phyloP scores from a whole-genome alignment of 192 early-diverging fungal species.

The Gryganskiella cystojenkinii region DNA sequence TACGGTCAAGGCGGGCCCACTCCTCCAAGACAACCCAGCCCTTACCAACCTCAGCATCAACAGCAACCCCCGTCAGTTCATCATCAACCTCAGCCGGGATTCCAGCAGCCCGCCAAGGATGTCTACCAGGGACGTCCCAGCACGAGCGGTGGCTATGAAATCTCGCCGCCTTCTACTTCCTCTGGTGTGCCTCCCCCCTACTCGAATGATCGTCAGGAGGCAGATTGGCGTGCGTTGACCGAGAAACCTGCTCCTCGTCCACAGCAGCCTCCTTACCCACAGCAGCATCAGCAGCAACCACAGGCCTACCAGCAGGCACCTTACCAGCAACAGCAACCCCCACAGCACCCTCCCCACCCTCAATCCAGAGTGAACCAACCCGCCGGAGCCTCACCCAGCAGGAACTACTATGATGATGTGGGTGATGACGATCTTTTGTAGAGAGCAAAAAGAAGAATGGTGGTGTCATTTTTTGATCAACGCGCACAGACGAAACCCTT shows the following conservation, averaged over 20 bases:
- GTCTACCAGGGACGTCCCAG: background rate
- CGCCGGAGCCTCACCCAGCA: slow-evolving; percentile 23
- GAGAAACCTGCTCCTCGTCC: slow-evolving; percentile 8
- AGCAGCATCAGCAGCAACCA: slow-evolving; percentile 16
- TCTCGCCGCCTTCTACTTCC: slow-evolving; percentile 13
- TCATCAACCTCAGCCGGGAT: slow-evolving; percentile 8
- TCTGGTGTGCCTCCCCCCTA: background rate
- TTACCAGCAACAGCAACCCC: background rate
- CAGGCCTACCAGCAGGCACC: slow-evolving; percentile 2
- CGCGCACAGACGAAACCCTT: no score
- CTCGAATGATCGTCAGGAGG: slow-evolving; percentile 32
- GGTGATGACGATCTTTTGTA: slow-evolving; percentile 34
- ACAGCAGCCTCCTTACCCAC: slow-evolving; percentile 6
- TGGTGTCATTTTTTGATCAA: no score
- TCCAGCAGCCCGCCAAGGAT: background rate
- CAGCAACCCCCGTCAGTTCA: no score
- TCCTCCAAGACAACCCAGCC: slow-evolving; percentile 15
- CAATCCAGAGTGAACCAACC: background rate
- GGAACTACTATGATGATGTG: slow-evolving; percentile 40
- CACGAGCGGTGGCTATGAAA: slow-evolving; percentile 30
- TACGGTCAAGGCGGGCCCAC: slow-evolving; percentile 12
- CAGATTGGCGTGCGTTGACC: slow-evolving; percentile 47
- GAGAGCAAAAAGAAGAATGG: background rate
- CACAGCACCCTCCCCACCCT: slow-evolving; percentile 8
- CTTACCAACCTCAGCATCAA: slow-evolving; percentile 19